A percentile compares a stretch with the other conserved stretches of the same genome.
Conservation (phyloP, 2,329 filamentous ascomycete genomes). For the Phymatotrichopsis omnivora region DNA sequence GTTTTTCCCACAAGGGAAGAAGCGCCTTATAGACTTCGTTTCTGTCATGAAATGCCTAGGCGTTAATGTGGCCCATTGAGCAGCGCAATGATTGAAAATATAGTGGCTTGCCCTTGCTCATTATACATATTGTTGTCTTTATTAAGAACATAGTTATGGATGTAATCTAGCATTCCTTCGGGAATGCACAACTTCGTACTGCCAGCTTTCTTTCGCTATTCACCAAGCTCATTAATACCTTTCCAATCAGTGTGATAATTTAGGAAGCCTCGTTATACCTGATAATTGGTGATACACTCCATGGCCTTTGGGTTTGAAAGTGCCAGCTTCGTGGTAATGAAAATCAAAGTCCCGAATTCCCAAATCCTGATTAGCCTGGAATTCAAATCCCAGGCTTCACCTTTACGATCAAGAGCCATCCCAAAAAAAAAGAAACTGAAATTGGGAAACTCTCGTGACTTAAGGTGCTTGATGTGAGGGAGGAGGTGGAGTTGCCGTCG, state of each 20-base stretch:
- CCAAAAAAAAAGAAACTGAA: slow-evolving; percentile 25
- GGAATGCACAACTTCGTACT: slow-evolving; percentile 23
- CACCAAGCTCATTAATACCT: not conserved
- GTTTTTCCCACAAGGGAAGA: slow-evolving; percentile 13
- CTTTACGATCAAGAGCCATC: slow-evolving; percentile 10
- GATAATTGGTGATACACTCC: slow-evolving; percentile 19
- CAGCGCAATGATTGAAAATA: not conserved
- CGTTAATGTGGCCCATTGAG: too few species aligned
- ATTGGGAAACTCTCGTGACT: slow-evolving; percentile 13
- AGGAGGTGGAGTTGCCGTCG: slow-evolving; percentile 23
- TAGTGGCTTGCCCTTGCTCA: not conserved
- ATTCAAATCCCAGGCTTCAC: not conserved
- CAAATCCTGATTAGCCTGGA: slow-evolving; percentile 21
- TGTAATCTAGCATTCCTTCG: slow-evolving; percentile 6
- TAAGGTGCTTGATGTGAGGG: slow-evolving; percentile 19
- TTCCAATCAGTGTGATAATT: not conserved
- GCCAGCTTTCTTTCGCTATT: slow-evolving; percentile 15
- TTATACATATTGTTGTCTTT: not conserved
- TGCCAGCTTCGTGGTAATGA: slow-evolving; percentile 23
- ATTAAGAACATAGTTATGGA: slow-evolving; percentile 10
- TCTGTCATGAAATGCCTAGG: not conserved
- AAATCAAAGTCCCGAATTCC: slow-evolving; percentile 25
- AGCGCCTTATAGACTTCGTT: slow-evolving; percentile 5
- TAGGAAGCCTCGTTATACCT: slow-evolving; percentile 7
- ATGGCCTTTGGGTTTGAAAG: slow-evolving; percentile 13